Percentiles rank a stretch among this genome's conserved stretches.
phyloP scores from a whole-genome alignment of 2,329 filamentous ascomycete species.

The Pyrenochaeta sp. region DNA sequence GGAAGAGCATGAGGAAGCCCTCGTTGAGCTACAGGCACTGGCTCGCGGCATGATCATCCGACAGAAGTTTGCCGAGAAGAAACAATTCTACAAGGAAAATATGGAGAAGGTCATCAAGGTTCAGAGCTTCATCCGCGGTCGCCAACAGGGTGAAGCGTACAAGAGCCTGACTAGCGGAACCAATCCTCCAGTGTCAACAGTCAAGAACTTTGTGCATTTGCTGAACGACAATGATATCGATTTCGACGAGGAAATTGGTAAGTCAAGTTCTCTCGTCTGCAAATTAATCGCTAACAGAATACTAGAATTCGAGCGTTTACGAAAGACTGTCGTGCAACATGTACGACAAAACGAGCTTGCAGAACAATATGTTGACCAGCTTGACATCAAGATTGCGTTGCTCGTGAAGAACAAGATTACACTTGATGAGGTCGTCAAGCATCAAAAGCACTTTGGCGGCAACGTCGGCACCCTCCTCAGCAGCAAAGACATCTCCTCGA shows the following conservation, averaged over 20 bases:
- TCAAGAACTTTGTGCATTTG: constrained; percentile 97
- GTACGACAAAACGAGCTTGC: constrained; percentile 96
- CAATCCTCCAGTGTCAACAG: constrained; percentile 93
- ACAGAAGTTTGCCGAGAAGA: constrained; percentile 80
- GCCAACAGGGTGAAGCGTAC: constrained; percentile 97
- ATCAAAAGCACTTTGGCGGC: constrained; percentile 95
- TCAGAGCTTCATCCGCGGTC: constrained; percentile 93
- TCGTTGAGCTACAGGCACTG: constrained; percentile 78
- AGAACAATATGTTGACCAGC: constrained; percentile 96
- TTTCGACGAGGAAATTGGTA: constrained; percentile 90
- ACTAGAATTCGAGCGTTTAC: constrained; percentile 85
- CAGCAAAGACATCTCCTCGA: constrained; percentile 86
- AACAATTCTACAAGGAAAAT: constrained; percentile 89
- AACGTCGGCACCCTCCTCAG: constrained; percentile 84
- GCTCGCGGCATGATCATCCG: constrained; percentile 79
- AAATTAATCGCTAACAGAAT: constrained; percentile 22
- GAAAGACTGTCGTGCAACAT: constrained; percentile 96
- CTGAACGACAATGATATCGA: constrained; percentile 99
- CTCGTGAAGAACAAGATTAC: constrained; percentile 99
- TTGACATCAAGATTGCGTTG: constrained; percentile 98
- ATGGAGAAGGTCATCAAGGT: constrained; percentile 99
- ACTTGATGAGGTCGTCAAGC: constrained; percentile 94
- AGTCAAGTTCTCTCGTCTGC: constrained; percentile 5
- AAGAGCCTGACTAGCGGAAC: constrained; percentile 96
- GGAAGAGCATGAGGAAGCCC: constrained; percentile 80